Evolutionary conservation across 768 basidiomycete species (phyloP).

Genomic region (Boletus huronensis): DNA sequence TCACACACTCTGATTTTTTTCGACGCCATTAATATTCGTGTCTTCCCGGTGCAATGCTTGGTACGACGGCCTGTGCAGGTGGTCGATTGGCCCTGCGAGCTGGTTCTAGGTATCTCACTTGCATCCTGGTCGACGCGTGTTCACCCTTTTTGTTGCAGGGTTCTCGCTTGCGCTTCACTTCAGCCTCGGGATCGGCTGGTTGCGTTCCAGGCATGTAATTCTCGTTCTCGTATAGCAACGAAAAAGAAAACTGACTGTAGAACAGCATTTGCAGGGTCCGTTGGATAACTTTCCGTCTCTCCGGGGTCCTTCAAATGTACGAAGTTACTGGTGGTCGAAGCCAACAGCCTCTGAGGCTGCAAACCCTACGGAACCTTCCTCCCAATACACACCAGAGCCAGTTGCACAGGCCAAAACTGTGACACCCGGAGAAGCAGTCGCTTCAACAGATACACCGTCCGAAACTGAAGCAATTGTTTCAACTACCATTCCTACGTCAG

Average conservation of each 20-base stretch:
- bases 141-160: constrained; percentile 18
- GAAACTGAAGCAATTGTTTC: neutral
- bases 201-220: constrained; percentile 20
- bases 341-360: constrained; percentile 5
- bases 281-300: neutral
- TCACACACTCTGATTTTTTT: constrained; percentile 1
- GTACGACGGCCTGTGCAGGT: constrained; percentile 18
- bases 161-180: constrained; percentile 6
- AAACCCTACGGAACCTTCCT: neutral
- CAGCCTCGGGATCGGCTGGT: constrained; percentile 10
- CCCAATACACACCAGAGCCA: constrained; percentile 8
- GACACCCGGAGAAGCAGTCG: neutral
- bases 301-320: constrained; percentile 16
- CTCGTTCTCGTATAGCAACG: neutral
- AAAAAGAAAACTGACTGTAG: constrained; percentile 4
- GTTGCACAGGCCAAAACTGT: neutral
- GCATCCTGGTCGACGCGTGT: neutral
- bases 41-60: constrained; percentile 16
- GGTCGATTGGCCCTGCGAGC: constrained; percentile 24
- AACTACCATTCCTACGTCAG: constrained; percentile 4
- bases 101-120: constrained; percentile 18
- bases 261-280: constrained; percentile 5
- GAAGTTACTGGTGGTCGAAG: constrained; percentile 35
- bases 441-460: neutral
- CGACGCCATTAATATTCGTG: neutral